Conservation (phyloP, 345 rosid genomes). For the Capsella bursapastoris region DNA sequence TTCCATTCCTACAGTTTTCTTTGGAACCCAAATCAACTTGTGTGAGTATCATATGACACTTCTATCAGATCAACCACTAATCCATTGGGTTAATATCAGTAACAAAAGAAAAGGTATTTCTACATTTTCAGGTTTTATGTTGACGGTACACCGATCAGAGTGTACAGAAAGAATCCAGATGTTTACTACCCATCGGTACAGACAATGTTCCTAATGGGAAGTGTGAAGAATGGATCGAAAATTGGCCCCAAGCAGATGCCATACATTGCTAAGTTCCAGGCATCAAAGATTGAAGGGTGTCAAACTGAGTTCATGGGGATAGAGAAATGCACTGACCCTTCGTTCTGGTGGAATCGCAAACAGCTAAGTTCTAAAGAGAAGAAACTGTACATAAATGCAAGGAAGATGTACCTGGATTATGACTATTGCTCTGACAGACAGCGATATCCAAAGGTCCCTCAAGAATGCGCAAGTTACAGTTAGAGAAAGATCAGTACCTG, state of each 20-base stretch:
- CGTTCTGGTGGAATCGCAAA: constrained; percentile 45
- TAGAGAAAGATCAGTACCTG: constrained; percentile 36
- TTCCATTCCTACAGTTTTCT: constrained; percentile 44
- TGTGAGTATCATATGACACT: constrained; percentile 31
- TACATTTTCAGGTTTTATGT: constrained; percentile 46
- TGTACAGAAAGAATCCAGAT: constrained; percentile 38
- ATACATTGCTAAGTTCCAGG: constrained; percentile 46
- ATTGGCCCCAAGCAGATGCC: constrained; percentile 39
- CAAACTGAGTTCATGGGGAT: constrained; percentile 27
- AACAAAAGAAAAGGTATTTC: background rate
- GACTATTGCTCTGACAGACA: constrained; percentile 49
- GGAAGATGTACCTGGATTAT: constrained; percentile 42
- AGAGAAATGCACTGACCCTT: constrained; percentile 35
- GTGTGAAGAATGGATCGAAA: constrained; percentile 29
- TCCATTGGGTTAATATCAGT: background rate
- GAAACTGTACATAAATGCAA: constrained; percentile 30
- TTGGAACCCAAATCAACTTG: constrained; percentile 46
- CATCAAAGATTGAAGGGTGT: constrained; percentile 46
- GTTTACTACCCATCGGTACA: constrained; percentile 37
- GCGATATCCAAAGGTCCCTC: constrained; percentile 41
- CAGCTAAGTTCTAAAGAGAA: constrained; percentile 33
- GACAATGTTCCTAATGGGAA: constrained; percentile 45
- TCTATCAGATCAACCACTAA: constrained; percentile 9
- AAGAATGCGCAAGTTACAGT: constrained; percentile 41
- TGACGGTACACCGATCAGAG: constrained; percentile 48